Base-by-base conservation (phyloP, 345 rosid genomes). In the Crucihimalaya himalaica region DNA sequence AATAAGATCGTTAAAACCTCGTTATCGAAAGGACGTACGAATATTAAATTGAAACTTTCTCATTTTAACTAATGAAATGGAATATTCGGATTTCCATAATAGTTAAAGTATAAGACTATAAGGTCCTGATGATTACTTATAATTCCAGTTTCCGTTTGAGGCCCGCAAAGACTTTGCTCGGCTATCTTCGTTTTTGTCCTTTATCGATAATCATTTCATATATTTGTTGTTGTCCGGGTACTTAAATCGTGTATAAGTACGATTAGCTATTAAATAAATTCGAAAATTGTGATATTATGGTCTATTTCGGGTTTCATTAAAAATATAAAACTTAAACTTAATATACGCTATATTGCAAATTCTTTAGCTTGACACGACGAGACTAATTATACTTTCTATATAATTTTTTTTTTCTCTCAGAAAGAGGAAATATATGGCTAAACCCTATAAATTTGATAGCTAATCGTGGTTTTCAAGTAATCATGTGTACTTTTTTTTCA, bases 1-100 rank as follows among this genome's bases (percentile, higher is more conserved):
- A 27, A 15, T 14, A 20, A 75, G 35, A 70, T 70, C 66, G 80
- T 76, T 76, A 76, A 76, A 63, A 76, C 80, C 71, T 76, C 80
- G 80, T 63, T 76, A 63, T 76, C 80, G 9, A 19, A 76, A 76
- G 71, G 75, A 63, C 65, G 65, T 61, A 66, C 23, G 59, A 46
- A 35, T 62, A 19, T 55, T 69, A 62, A 69, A 69, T 40, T 68
- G n/a, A 25, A 34, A 52, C 46, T 6, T 28, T 58, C 29, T 74
- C 7, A 42, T 8, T 53, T 42, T 29, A 46, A 56, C 54, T 21
- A 73, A 45, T 34, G 2, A 66, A 57, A 32, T 3, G 20, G 50
- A 76, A 68, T 16, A 54, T 69, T 75, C 45, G 23, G 5, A 6
- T 68, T 43, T 29, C 31, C 31, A 43, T 12, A 45, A 53, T 31